Percentiles rank a stretch among this genome's conserved stretches.
Conservation (phyloP, 108 stramenopile species). For the Cylindrotheca fusiformis region DNA sequence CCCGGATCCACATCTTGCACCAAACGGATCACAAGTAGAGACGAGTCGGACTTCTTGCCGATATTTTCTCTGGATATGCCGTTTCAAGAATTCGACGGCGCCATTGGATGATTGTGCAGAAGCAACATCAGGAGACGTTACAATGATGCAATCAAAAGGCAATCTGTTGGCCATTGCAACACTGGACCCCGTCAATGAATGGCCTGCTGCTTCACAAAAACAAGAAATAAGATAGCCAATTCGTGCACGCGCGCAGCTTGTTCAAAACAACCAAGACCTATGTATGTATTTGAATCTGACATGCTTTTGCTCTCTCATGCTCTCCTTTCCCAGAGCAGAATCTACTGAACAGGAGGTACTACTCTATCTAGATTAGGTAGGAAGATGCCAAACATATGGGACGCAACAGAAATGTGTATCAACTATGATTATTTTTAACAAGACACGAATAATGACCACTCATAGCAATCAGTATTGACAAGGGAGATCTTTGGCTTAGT, state of each 20-base stretch:
- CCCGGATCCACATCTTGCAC: conserved; percentile 64
- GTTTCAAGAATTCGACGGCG: conserved; percentile 11
- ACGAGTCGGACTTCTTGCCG: conserved; percentile 25
- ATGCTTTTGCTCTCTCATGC: too few relatives aligned
- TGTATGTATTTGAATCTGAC: too few relatives aligned
- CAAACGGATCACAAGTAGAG: conserved; percentile 69
- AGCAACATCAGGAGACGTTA: conserved; percentile 55
- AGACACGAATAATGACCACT: conserved; percentile 12
- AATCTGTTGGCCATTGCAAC: neutral
- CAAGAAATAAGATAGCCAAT: too few relatives aligned
- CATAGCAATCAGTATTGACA: too few relatives aligned
- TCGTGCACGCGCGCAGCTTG: too few relatives aligned
- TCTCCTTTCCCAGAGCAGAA: too few relatives aligned
- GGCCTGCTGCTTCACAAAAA: too few relatives aligned
- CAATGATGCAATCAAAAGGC: conserved; percentile 56
- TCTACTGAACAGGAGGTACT: neutral
- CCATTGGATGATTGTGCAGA: conserved; percentile 31
- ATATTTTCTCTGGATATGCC: conserved; percentile 9
- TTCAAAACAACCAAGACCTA: too few relatives aligned
- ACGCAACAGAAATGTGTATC: too few relatives aligned
- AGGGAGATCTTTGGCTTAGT: neutral
- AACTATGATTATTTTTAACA: too few relatives aligned
- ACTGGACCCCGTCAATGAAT: too few relatives aligned
- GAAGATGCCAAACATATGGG: too few relatives aligned
- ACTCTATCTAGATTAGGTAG: neutral